Evolutionary conservation across 2,329 filamentous ascomycete genomes (phyloP).

Genomic region (Plectosphaerella plurivora): DNA sequence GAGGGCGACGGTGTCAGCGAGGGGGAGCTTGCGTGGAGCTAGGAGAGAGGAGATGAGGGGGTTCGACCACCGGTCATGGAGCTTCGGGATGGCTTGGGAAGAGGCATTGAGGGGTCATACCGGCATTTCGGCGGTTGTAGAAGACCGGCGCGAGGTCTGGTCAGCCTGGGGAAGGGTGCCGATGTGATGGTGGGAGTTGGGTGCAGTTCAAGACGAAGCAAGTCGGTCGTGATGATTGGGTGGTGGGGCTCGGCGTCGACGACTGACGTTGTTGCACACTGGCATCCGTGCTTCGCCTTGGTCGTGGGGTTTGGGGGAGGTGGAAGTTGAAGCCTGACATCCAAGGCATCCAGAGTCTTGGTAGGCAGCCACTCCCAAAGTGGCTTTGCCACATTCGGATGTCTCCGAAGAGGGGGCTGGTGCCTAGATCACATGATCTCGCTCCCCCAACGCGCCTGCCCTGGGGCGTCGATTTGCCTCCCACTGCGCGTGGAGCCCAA

Average conservation of each 20-base stretch:
- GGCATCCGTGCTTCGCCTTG: neutral
- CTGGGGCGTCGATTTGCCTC: neutral
- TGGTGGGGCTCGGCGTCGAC: constrained; percentile 8
- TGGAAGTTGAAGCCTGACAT: constrained; percentile 15
- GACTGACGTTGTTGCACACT: constrained; percentile 10
- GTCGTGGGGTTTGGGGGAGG: neutral
- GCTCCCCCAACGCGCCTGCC: constrained; percentile 2
- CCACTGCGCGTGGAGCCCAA: neutral
- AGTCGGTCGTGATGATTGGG: constrained; percentile 8
- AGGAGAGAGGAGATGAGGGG: constrained; percentile 1
- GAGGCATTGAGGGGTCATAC: constrained; percentile 24
- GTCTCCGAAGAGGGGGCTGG: neutral
- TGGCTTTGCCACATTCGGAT: constrained; percentile 10
- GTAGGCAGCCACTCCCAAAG: neutral
- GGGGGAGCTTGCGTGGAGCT: neutral
- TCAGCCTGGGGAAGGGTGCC: constrained; percentile 4
- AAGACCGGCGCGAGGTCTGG: neutral
- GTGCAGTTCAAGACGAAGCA: constrained; percentile 11
- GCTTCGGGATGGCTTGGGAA: constrained; percentile 4
- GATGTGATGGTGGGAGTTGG: neutral
- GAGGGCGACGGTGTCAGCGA: constrained; percentile 16
- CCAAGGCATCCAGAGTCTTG: neutral
- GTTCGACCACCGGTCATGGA: neutral
- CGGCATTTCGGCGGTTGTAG: constrained; percentile 35
- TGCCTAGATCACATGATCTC: constrained; percentile 6